Conservation (phyloP, 768 basidiomycete genomes). For the Amanita phalloides region DNA sequence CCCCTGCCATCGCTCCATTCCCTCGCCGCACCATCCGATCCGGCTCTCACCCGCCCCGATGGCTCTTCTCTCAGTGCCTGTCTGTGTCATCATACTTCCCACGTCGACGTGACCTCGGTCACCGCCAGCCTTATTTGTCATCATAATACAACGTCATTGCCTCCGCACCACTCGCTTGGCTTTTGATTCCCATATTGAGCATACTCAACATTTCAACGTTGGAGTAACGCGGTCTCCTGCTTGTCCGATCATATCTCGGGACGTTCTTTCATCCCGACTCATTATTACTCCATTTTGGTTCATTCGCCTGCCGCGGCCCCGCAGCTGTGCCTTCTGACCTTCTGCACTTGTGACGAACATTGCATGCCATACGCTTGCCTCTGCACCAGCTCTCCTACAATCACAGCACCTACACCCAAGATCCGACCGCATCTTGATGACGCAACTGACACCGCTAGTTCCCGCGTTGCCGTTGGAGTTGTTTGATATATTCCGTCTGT, state of each 20-base stretch:
- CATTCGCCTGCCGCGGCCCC: not conserved
- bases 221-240: constrained; percentile 2
- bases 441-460: not conserved
- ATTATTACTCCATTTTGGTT: not conserved
- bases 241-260: not conserved
- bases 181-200: not conserved
- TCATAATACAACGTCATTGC: constrained; percentile 1
- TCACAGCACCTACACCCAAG: not conserved
- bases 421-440: not conserved
- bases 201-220: not conserved
- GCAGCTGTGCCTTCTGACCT: not conserved
- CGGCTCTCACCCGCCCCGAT: not conserved
- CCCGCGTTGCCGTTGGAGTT: not conserved
- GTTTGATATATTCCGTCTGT: too few relatives aligned
- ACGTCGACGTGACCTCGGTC: not conserved
- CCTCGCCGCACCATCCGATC: not conserved
- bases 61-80: not conserved
- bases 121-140: not conserved
- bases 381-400: not conserved
- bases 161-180: not conserved
- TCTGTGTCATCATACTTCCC: constrained; percentile 1
- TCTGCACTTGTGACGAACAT: not conserved
- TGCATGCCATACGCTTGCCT: not conserved
- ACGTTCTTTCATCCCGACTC: not conserved
- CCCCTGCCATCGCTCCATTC: not conserved